These are phyloP conservation scores for Acidiella bohemica DNA, from an alignment of 495 filamentous ascomycete genomes.

Conservation along the genomic window DNA sequence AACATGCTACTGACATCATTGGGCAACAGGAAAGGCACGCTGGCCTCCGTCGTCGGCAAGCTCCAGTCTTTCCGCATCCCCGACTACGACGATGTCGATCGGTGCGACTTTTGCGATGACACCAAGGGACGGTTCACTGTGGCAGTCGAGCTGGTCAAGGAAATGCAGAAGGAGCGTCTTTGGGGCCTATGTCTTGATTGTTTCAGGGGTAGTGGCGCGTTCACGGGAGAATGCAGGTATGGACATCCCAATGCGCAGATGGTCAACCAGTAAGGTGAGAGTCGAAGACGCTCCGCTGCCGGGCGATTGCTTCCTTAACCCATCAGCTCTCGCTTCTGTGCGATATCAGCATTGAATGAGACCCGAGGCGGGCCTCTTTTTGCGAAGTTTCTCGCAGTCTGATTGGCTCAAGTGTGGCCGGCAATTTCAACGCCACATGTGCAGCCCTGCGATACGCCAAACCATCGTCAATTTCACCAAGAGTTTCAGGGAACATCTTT, in stretches of 20 bases:
- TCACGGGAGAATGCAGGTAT: constrained; percentile 11
- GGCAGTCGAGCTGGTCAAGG: constrained; percentile 2
- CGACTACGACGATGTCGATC: constrained; percentile 14
- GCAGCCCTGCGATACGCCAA: no score
- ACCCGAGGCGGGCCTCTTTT: no score
- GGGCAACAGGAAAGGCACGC: constrained; percentile 1
- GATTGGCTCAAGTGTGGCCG: no score
- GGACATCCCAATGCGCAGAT: constrained; percentile 13
- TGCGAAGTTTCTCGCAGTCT: no score
- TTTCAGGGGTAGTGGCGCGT: constrained; percentile 10
- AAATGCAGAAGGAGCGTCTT: constrained; percentile 8
- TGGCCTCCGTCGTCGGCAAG: constrained; percentile 5
- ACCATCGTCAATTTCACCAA: no score
- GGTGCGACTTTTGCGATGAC: constrained; percentile 16
- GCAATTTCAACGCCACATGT: no score
- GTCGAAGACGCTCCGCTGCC: no score
- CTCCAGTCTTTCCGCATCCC: constrained; percentile 10
- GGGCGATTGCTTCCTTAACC: no score
- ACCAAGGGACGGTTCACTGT: constrained; percentile 3
- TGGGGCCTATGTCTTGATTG: constrained; percentile 20
- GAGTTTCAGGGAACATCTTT: no score
- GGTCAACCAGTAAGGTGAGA: no score
- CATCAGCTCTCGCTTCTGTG: no score
- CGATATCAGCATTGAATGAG: no score
- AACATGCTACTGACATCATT: neutral